phyloP scores from a whole-genome alignment of 345 rosid genomes.

The Bruguiera parviflora region DNA sequence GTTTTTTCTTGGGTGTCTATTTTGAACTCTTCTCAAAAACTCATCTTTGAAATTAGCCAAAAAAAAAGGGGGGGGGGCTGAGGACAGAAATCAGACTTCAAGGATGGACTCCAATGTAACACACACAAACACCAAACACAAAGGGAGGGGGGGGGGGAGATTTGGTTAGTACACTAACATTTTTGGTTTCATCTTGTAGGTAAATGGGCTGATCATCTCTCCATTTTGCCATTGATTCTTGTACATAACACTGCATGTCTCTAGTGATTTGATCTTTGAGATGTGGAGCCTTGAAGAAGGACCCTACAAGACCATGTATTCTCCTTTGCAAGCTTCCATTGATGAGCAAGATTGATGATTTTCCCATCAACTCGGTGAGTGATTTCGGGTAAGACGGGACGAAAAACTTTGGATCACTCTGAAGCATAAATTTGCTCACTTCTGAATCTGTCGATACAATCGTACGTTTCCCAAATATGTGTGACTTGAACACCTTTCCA shows the following conservation, averaged over 20 bases:
- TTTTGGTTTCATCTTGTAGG: slow-evolving; percentile 85
- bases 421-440: slow-evolving; percentile 76
- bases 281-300: slow-evolving; percentile 77
- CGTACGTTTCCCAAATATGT: slow-evolving; percentile 80
- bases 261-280: slow-evolving; percentile 81
- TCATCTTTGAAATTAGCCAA: not conserved
- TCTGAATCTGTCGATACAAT: slow-evolving; percentile 92
- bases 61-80: too few species aligned
- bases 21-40: slow-evolving; percentile 1
- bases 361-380: slow-evolving; percentile 90
- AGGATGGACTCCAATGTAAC: slow-evolving; percentile 7
- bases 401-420: slow-evolving; percentile 72
- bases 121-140: not conserved
- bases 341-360: slow-evolving; percentile 79
- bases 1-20: slow-evolving; percentile 12
- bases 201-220: slow-evolving; percentile 51
- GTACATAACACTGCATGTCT: slow-evolving; percentile 72
- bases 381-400: slow-evolving; percentile 95
- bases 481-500: slow-evolving; percentile 96
- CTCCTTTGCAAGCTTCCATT: slow-evolving; percentile 85
- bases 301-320: slow-evolving; percentile 83
- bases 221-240: slow-evolving; percentile 75
- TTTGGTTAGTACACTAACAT: slow-evolving; percentile 36
- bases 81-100: slow-evolving; percentile 18
- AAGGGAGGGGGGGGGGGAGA: not conserved